phyloP scores from a whole-genome alignment of 352 stramenopile species.

The Phytophthora kernoviae region DNA sequence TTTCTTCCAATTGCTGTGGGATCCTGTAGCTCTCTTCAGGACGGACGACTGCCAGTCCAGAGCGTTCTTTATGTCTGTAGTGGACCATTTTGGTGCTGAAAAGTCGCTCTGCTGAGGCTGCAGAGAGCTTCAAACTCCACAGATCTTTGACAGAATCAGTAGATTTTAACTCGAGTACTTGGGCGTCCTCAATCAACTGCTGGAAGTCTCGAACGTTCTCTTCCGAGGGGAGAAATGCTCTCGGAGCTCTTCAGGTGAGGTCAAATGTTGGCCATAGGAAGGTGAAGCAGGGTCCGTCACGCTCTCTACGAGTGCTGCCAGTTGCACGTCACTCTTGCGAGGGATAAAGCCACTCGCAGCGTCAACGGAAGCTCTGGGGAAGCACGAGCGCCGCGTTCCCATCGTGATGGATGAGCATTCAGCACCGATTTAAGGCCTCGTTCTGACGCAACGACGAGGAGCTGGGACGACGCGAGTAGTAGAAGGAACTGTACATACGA shows the following conservation, averaged over 20 bases:
- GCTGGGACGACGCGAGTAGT: constrained; percentile 3
- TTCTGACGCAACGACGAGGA: constrained; percentile 3
- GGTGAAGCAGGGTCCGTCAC: constrained; percentile 55
- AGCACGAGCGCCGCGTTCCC: constrained; percentile 35
- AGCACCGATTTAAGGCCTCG: constrained; percentile 12
- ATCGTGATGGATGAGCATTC: constrained; percentile 25
- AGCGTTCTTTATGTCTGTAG: constrained; percentile 37
- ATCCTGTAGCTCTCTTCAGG: constrained; percentile 43
- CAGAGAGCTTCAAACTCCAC: constrained; percentile 48
- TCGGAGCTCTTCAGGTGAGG: constrained; percentile 29
- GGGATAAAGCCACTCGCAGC: constrained; percentile 47
- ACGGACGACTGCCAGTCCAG: constrained; percentile 46
- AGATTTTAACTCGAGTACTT: constrained; percentile 13
- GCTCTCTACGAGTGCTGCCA: constrained; percentile 45
- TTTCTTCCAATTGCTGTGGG: constrained; percentile 35
- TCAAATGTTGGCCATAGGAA: constrained; percentile 58
- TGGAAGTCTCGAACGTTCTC: constrained; percentile 16
- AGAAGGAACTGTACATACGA: constrained; percentile 8
- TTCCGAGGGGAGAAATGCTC: constrained; percentile 44
- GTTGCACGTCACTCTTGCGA: constrained; percentile 31
- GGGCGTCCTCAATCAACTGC: constrained; percentile 10
- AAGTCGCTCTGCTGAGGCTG: constrained; percentile 45
- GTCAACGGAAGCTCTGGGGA: constrained; percentile 24
- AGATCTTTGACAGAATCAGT: constrained; percentile 44
- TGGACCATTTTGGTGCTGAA: constrained; percentile 64